These are phyloP conservation scores for Starmerella bombicola DNA, from an alignment of 805 yeast genomes.

Conservation along the genomic window DNA sequence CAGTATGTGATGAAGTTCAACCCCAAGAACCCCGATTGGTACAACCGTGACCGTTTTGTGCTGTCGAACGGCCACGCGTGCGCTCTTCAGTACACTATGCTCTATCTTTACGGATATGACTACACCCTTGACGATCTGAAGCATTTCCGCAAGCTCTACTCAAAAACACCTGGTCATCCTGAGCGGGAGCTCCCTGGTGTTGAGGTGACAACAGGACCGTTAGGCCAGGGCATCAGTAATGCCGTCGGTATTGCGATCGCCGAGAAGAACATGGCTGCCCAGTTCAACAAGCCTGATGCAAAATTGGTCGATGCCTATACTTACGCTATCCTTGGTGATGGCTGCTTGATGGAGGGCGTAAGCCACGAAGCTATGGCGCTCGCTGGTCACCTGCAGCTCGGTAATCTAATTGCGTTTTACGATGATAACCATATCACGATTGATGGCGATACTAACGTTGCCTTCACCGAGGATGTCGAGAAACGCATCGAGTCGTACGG, in stretches of 20 bases:
- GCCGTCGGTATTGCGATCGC: slow-evolving; percentile 97
- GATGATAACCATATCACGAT: slow-evolving; percentile 95
- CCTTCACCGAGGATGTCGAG: slow-evolving; percentile 87
- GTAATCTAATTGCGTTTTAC: slow-evolving; percentile 87
- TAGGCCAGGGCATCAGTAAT: slow-evolving; percentile 94
- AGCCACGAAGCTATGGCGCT: slow-evolving; percentile 85
- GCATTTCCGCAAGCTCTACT: slow-evolving; percentile 75
- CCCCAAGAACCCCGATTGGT: slow-evolving; percentile 86
- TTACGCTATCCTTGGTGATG: slow-evolving; percentile 83
- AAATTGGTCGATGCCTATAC: slow-evolving; percentile 62
- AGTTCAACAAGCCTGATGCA: slow-evolving; percentile 79
- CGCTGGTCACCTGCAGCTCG: slow-evolving; percentile 92
- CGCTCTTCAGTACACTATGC: slow-evolving; percentile 72
- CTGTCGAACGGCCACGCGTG: slow-evolving; percentile 95
- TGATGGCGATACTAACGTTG: slow-evolving; percentile 79
- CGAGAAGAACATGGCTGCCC: slow-evolving; percentile 81
- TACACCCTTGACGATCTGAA: slow-evolving; percentile 74
- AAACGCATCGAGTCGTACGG: slow-evolving; percentile 84
- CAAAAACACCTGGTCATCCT: slow-evolving; percentile 97
- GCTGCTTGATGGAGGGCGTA: slow-evolving; percentile 97
- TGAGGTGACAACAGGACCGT: slow-evolving; percentile 97
- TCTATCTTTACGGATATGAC: slow-evolving; percentile 77
- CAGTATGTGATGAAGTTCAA: slow-evolving; percentile 63
- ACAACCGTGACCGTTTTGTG: slow-evolving; percentile 90
- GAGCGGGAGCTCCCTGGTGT: slow-evolving; percentile 84